Base-by-base conservation (phyloP, 2,329 filamentous ascomycete species). In the Pseudogymnoascus sp. region DNA sequence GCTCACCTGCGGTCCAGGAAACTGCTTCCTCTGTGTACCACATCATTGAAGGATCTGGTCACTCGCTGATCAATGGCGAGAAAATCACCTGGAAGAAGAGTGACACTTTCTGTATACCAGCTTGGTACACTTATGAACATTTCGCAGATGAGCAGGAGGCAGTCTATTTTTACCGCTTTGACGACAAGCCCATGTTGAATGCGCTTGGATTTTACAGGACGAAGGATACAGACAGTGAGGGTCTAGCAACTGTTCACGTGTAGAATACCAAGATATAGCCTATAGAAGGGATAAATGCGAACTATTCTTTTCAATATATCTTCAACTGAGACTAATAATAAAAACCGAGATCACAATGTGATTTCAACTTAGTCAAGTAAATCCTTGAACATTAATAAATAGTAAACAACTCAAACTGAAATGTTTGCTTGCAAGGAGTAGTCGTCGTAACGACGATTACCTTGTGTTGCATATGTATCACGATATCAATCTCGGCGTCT, bases 101-200 rank as follows among this genome's bases (percentile, higher is more conserved):
- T 2, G 82, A 85, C 68, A 84, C 80, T 0, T 84, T 85, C 64
- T 81, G 79, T 65, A 73, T 85, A 11, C 82, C 82, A 0, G 70
- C 80, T 0, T 84, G 82, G 82, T 71, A 81, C 60, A 68, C 64
- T 11, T 82, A 80, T 64, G 75, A 81, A 67, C 80, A 83, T 66
- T 76, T 76, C 62, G 77, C 80, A 1, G 70, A 70, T 11, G 65
- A 64, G 1, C 63, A 1, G 1, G 68, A 72, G 35, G 72, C 71
- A 0, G 78, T 78, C 0, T 84, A 84, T 67, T 65, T 84, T 29
- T 83, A 82, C 65, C 74, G 78, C 0, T 83, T 84, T 65, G 77
- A 82, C 65, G 82, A 85, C 65, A 80, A 78, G 72, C 81, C 81
- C 0, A 82, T 85, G 80, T 71, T 84, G 2, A 76, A 73, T 10